These are phyloP conservation scores for Heritiera littoralis DNA, from an alignment of 345 rosid genomes.

Conservation along the genomic window DNA sequence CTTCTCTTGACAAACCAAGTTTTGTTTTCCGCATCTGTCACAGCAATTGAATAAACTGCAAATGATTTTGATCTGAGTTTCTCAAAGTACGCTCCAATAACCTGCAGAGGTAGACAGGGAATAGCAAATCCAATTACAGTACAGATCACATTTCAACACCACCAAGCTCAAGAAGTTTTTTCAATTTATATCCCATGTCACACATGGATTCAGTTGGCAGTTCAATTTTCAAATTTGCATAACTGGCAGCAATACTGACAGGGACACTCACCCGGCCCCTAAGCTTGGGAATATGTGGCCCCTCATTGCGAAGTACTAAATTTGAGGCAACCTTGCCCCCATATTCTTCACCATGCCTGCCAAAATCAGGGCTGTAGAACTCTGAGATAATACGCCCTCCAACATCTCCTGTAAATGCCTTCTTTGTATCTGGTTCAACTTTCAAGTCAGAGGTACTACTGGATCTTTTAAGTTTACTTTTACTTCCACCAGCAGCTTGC, in stretches of 20 bases:
- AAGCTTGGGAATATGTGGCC: constrained; percentile 54
- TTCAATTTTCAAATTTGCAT: constrained; percentile 15
- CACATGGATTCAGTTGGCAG: constrained; percentile 18
- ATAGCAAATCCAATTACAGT: constrained; percentile 8
- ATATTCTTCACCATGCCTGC: constrained; percentile 40
- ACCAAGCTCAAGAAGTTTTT: constrained; percentile 26
- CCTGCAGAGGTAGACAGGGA: constrained; percentile 48
- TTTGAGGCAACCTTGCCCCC: constrained; percentile 39
- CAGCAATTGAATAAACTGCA: constrained; percentile 98
- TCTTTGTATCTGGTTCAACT: constrained; percentile 46
- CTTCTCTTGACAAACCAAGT: constrained; percentile 98
- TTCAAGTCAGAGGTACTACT: constrained; percentile 77
- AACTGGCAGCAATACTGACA: constrained; percentile 22
- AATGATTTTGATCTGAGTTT: constrained; percentile 89
- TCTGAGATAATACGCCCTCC: constrained; percentile 69
- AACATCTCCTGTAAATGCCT: constrained; percentile 50
- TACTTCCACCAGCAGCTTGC: constrained; percentile 49
- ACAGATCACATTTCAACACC: constrained; percentile 18
- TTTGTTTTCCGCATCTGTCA: constrained; percentile 74
- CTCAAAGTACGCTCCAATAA: constrained; percentile 94
- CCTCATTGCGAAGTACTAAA: constrained; percentile 46
- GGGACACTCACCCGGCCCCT: constrained; percentile 73
- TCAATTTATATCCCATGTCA: constrained; percentile 18
- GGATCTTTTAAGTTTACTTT: constrained; percentile 73
- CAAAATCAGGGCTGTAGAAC: constrained; percentile 62